Base-by-base conservation (phyloP, 2,329 filamentous ascomycete genomes). In the Bipolaris sorokiniana region DNA sequence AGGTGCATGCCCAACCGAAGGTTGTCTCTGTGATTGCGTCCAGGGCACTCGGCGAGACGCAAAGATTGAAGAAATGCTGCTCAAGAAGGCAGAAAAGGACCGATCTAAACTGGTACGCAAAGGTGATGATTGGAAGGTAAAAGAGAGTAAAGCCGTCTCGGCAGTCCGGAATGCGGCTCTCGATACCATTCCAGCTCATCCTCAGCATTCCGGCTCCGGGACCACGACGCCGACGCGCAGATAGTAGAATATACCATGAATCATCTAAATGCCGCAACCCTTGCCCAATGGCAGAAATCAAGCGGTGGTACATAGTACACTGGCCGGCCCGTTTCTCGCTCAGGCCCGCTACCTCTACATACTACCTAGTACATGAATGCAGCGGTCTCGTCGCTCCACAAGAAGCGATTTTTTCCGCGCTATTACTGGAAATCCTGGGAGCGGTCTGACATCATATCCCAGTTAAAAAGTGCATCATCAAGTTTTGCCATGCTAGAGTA, bases 11-110 rank as follows among this genome's bases (percentile, higher is more conserved):
- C 81, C 84, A 2, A 85, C 82, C 7, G 79, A 81, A 46, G 86
- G 84, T 16, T 88, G 86, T 70, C 74, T 82, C 51, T 86, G 86
- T 64, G 84, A 86, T 65, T 88, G 86, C 62, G 81, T 81, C 1
- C 78, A 80, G 2, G 83, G 84, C 11, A 76, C 76, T 4, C 63
- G 73, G 22, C 70, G 76, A 7, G 69, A 75, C 37, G 66, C 70
- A 16, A 75, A 72, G 54, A 57, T 76, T 7, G 54, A 68, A 34
- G 70, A 76, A 20, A 33, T 68, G 22, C 59, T 69, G 15, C 61
- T 63, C 36, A 66, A 65, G 53, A 72, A 75, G 54, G 70, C 68
- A 51, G 69, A 74, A 54, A 74, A 74, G 57, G 73, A 76, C 46
- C 69, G 66, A 45, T 64, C 67, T 15, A 75, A 70, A 44, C 51